These are phyloP conservation scores for Penicillium paneum DNA, from an alignment of 2,329 filamentous ascomycete genomes.

Conservation along the genomic window DNA sequence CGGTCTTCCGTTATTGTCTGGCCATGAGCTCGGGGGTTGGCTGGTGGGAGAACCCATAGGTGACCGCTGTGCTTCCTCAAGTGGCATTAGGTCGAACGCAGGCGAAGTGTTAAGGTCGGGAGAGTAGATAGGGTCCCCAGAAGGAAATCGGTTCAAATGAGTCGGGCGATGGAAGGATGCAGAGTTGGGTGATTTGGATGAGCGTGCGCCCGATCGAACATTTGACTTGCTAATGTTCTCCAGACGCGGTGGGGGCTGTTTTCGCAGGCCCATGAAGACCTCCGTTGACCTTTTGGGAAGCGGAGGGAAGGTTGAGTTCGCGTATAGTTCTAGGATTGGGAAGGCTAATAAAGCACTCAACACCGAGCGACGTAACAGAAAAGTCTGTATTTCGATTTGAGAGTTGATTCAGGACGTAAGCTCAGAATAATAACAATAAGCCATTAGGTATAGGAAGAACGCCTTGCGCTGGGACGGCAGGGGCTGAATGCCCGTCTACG, in stretches of 20 bases:
- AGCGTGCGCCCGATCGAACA: slow-evolving; percentile 31
- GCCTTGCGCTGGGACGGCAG: slow-evolving; percentile 12
- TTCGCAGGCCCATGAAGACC: slow-evolving; percentile 40
- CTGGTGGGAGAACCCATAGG: slow-evolving; percentile 30
- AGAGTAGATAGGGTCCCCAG: slow-evolving; percentile 35
- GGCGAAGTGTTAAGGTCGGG: slow-evolving; percentile 39
- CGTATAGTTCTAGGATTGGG: background rate
- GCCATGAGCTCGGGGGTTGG: slow-evolving; percentile 32
- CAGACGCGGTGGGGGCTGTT: slow-evolving; percentile 38
- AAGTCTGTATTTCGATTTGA: background rate
- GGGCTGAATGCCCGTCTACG: background rate
- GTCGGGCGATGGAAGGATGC: slow-evolving; percentile 29
- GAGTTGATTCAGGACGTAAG: background rate
- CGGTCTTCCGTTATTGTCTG: slow-evolving; percentile 25
- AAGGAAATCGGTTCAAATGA: slow-evolving; percentile 27
- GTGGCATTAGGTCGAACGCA: slow-evolving; percentile 38
- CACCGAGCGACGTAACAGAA: background rate
- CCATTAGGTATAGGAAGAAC: slow-evolving; percentile 9
- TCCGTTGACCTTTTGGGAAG: background rate
- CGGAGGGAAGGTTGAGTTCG: background rate
- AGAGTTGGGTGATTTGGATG: slow-evolving; percentile 32
- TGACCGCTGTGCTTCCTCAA: slow-evolving; percentile 38
- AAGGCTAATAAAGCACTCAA: background rate
- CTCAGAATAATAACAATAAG: background rate
- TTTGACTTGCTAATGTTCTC: slow-evolving; percentile 33